Conservation (phyloP, 352 stramenopile species). For the Poterioochromonas sp. region DNA sequence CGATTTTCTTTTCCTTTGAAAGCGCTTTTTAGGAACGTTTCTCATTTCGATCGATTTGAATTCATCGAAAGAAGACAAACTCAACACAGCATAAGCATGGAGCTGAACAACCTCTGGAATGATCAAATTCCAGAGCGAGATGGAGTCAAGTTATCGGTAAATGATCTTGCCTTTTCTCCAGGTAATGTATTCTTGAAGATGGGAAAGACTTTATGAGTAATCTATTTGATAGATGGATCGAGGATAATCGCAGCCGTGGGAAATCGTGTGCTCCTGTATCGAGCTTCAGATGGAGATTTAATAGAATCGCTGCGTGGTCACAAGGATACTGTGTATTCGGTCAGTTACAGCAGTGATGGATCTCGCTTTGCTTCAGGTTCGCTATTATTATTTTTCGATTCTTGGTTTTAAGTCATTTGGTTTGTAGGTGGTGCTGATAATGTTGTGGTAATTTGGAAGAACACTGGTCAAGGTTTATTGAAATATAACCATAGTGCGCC, state of each 20-base stretch:
- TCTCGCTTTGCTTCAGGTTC: slow-evolving; percentile 61
- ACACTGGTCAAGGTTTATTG: slow-evolving; percentile 81
- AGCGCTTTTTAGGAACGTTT: no score
- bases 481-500: slow-evolving; percentile 90
- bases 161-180: slow-evolving; percentile 32
- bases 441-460: slow-evolving; percentile 90
- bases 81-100: no score
- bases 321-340: slow-evolving; percentile 77
- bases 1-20: no score
- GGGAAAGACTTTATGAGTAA: background rate
- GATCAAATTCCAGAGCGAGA: slow-evolving; percentile 30
- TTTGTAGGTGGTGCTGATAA: slow-evolving; percentile 79
- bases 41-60: no score
- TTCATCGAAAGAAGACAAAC: no score
- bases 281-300: slow-evolving; percentile 71
- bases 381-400: background rate
- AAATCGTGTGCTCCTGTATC: slow-evolving; percentile 80
- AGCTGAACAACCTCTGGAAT: background rate
- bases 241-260: slow-evolving; percentile 77
- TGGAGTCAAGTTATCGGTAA: background rate
- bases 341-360: slow-evolving; percentile 76
- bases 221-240: slow-evolving; percentile 59
- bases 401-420: background rate
- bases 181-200: slow-evolving; percentile 15
- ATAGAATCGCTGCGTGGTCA: slow-evolving; percentile 69